These are phyloP conservation scores for Epichloe brachyelytri DNA, from an alignment of 2,329 filamentous ascomycete species.

Conservation along the genomic window DNA sequence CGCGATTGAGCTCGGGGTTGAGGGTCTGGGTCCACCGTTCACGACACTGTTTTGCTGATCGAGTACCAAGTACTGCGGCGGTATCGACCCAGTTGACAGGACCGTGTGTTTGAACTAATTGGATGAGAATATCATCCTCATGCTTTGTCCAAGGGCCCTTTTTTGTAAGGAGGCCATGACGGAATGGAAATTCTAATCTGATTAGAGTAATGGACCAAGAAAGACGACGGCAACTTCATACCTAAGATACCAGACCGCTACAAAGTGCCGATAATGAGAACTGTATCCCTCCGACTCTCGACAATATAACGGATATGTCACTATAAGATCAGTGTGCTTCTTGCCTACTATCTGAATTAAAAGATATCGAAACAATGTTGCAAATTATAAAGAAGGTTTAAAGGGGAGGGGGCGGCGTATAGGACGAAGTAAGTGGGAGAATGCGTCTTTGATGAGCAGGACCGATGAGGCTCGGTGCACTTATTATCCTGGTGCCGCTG, in stretches of 20 bases:
- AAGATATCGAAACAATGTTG: not conserved
- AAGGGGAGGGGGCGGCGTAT: not conserved
- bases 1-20: conserved; percentile 61
- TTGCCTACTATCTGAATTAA: not conserved
- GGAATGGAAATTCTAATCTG: not conserved
- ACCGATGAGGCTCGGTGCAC: conserved; percentile 7
- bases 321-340: not conserved
- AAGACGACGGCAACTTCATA: not conserved
- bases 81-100: conserved; percentile 86
- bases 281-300: not conserved
- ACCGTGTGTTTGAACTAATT: conserved; percentile 58
- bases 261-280: not conserved
- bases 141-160: conserved; percentile 73
- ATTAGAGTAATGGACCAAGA: not conserved
- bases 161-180: conserved; percentile 10
- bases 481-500: not conserved
- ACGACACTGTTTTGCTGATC: conserved; percentile 87
- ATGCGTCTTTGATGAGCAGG: not conserved
- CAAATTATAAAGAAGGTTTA: not conserved
- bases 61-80: conserved; percentile 57
- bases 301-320: not conserved
- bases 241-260: not conserved
- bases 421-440: conserved; percentile 1
- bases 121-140: conserved; percentile 60
- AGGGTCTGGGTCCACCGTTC: conserved; percentile 92